A percentile compares a stretch with the other conserved stretches of the same genome.
These are phyloP conservation scores for Urochloa ruziziensis DNA, from an alignment of 176 grass and related monocot genomes.

Conservation along the genomic window DNA sequence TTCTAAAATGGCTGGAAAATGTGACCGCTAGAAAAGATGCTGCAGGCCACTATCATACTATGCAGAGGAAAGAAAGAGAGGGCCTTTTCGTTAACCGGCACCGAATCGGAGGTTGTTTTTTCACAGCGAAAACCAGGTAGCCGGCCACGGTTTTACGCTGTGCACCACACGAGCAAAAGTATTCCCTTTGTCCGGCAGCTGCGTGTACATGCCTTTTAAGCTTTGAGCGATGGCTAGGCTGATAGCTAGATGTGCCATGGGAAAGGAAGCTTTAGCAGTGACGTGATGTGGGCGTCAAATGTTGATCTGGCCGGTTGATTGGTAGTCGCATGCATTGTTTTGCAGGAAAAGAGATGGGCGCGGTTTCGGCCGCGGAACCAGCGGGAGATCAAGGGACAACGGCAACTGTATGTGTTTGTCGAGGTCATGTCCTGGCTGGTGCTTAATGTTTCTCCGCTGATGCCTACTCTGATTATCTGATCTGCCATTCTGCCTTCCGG, in stretches of 20 bases:
- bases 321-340: not conserved
- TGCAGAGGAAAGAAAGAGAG: not conserved
- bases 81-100: not conserved
- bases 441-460: too few relatives aligned
- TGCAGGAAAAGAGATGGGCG: not conserved
- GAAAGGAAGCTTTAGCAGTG: not conserved
- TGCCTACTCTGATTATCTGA: too few relatives aligned
- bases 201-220: too few relatives aligned
- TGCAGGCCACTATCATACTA: not conserved
- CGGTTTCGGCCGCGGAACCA: not conserved
- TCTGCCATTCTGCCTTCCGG: too few relatives aligned
- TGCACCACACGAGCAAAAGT: constrained; percentile 11
- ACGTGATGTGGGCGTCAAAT: not conserved
- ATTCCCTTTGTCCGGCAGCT: not conserved
- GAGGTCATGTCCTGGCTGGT: not conserved
- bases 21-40: not conserved
- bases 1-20: not conserved
- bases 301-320: not conserved
- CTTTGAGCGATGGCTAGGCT: too few relatives aligned
- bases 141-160: not conserved
- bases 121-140: not conserved
- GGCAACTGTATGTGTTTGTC: not conserved
- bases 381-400: not conserved
- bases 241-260: not conserved
- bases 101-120: not conserved